Evolutionary conservation across 148 eudicot genomes (phyloP), one percentile per base, ranked within the genome.

Genomic region (Camellia sinensis): DNA sequence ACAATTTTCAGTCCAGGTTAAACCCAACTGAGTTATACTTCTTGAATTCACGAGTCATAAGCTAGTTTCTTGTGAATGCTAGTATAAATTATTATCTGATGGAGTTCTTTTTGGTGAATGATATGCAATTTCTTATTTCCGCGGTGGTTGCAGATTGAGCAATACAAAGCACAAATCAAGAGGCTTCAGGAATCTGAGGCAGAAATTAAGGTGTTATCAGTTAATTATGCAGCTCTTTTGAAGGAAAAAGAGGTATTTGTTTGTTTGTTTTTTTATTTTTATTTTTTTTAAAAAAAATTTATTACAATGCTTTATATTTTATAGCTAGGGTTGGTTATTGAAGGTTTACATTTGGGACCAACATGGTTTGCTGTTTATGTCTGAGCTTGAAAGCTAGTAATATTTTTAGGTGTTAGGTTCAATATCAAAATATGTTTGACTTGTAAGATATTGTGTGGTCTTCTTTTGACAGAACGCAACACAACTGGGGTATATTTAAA

Each of bases 141-240:
- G 62, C 75, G 45, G 59, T 74, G 61, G 17, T 48, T 82, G 71
- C 87, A 95, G 99, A 91, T 92, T 76, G 97, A 92, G 77, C 88
- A 88, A 69, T 91, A 86, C 83, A 92, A 90, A 84, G 75, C 89
- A 41, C 95, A 96, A 85, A 93, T 93, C 76, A 91, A 91, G 92
- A 96, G 86, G 82, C 92, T 96, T 71, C 88, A 86, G 85, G 95
- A 92, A 52, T 96, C 99, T 17, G 98, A 93, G 84, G 89, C 93
- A 2, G 93, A 92, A 79, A 90, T 96, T 44, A 96, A 96, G 90
- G 99, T 97, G 57, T 75, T 96, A 18, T 93, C 99, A 41, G 92
- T 96, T 57, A 93, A 96, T 87, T 96, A 96, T 86, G 99, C 99
- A 57, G 97, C 99, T 72, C 80, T 96, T 74, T 83, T 96, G 83